These are phyloP conservation scores for Capniomyces stellatus DNA, from an alignment of 371 early-diverging fungal species.

Conservation along the genomic window DNA sequence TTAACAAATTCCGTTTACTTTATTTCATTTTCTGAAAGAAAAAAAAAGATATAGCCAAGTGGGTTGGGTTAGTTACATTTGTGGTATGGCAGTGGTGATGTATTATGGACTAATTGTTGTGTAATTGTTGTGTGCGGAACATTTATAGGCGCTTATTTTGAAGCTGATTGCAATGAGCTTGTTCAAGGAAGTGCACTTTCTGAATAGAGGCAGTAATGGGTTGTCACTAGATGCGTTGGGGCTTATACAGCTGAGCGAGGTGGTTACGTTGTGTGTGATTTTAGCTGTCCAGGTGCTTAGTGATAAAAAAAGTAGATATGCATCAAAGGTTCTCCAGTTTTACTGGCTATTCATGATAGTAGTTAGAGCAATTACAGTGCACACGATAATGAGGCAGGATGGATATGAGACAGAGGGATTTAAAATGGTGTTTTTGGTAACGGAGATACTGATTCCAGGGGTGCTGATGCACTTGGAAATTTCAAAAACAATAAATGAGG, in stretches of 20 bases:
- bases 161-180: too few relatives aligned
- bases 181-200: too few relatives aligned
- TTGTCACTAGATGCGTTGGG: constrained; percentile 4
- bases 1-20: too few relatives aligned
- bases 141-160: too few relatives aligned
- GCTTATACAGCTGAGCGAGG: background rate
- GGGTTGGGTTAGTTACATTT: too few relatives aligned
- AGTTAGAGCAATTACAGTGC: constrained; percentile 30
- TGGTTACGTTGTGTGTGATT: constrained; percentile 27
- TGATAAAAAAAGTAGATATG: constrained; percentile 37
- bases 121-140: too few relatives aligned
- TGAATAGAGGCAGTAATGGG: too few relatives aligned
- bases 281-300: constrained; percentile 40
- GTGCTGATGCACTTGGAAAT: constrained; percentile 39
- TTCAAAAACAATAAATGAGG: constrained; percentile 28
- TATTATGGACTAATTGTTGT: too few relatives aligned
- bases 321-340: constrained; percentile 48
- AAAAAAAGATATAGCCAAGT: too few relatives aligned
- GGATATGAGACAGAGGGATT: constrained; percentile 12
- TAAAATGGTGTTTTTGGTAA: constrained; percentile 21
- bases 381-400: constrained; percentile 31
- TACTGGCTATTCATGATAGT: constrained; percentile 47
- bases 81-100: too few relatives aligned
- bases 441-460: constrained; percentile 14
- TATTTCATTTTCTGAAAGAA: too few relatives aligned